Base-by-base conservation (phyloP, 2,329 filamentous ascomycete genomes). In the Hypoxylon sp. region DNA sequence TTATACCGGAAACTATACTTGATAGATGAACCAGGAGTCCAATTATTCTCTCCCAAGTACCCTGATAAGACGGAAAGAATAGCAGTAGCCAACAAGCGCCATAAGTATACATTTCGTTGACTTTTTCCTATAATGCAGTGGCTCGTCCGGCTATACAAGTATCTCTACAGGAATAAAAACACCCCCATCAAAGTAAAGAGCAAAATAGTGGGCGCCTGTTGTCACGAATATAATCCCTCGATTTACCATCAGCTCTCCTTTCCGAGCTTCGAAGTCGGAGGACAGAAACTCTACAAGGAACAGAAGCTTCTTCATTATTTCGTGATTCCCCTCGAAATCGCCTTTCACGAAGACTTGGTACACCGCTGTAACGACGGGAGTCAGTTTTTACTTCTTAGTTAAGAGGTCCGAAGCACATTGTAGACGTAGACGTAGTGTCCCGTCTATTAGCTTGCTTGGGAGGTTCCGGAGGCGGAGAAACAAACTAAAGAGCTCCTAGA, bases 151-250 rank as follows among this genome's bases (percentile, higher is more conserved):
- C 28, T 30, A 30, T 30, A 30, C 28, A 30, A 30, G 6, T 30
- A 41, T 17, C 2, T 17, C 6, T 9, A 41, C 36, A 6, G 2
- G n/a, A 7, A 41, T n/a, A 41, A 41, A 41, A n/a, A 5, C n/a
- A 6, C 36, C 14, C 6, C 36, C 36, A 10, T 41, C 36, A 17
- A 17, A 41, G 14, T 41, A 41, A 41, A 41, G 1, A 1, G 6
- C 1, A 0, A 7, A 6, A 17, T 1, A 17, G 14, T n/a, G 1
- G 17, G 1, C 0, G 14, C 5, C n/a, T 41, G 36, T 2, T 9
- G n/a, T 7, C 14, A 17, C 14, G 36, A 17, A 3, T 41, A 41
- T 38, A 38, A 38, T 1, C 13, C 34, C 34, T 38, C 34, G 34
- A n/a, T 38, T 38, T n/a, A n/a, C 14, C 34, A 6, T n/a, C 34